Base-by-base conservation (phyloP, 768 basidiomycete species). In the Amanita rubescens region DNA sequence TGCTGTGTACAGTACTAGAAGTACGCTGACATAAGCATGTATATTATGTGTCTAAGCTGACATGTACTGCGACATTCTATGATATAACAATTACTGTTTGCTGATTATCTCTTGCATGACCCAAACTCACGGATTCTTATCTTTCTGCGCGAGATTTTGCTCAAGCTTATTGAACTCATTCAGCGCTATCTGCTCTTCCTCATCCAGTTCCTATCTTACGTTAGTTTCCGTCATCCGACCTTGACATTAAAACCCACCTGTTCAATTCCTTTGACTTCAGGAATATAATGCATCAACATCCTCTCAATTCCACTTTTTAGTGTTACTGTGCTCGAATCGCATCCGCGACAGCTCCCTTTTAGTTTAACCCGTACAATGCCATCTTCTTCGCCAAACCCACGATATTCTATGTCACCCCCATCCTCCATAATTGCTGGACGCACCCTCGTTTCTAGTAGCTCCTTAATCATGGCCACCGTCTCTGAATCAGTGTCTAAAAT, bases 241-340 rank as follows among this genome's bases (percentile, higher is more conserved):
- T 41, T 19, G n/a, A 33, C 22, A 25, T 11, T 44, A 39, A 30
- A 14, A 63, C 76, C 59, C 58, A 85, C 90, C 80, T 94, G 90
- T 61, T 93, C 87, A 7, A 94, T 89, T 22, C 84, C 87, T 67
- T 92, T 89, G 35, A 95, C 93, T 69, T 95, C 90, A 1, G 95
- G 95, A 51, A 99, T 92, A 64, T 98, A 98, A 70, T 98, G 95
- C 92, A 92, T 94, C 62, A 99, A 73, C 96, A 99, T 98, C 58
- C 96, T 77, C 71, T 99, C 96, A 50, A 99, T 97, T 8, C 96
- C 96, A 57, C 81, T 84, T 77, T 98, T 99, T 53, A 99, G 73
- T 14, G 96, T 99, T 32, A 98, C 94, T 5, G 90, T 84, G 65
- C 91, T 94, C 30, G 90, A 93, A 58, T 84, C 84, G 67, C 96